Percentiles rank a stretch among this genome's conserved stretches.
Evolutionary conservation across 2,329 filamentous ascomycete species (phyloP).

Genomic region (Aschersonia sp.): DNA sequence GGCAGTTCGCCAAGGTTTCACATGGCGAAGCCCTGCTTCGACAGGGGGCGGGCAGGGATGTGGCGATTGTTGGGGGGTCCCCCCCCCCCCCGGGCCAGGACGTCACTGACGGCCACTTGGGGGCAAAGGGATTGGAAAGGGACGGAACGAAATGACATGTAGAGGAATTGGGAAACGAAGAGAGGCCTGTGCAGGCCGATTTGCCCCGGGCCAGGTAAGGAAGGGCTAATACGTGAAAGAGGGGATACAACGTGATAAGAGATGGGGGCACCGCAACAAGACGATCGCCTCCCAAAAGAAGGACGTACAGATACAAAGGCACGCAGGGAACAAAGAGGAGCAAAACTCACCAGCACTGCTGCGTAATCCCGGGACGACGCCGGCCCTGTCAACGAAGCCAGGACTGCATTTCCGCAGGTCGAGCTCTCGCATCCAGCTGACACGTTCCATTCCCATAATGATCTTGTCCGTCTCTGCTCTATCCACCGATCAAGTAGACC

Average conservation of each 20-base stretch:
- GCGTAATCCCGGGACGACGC: constrained; percentile 40
- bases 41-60: too few species aligned
- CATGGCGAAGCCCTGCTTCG: neutral
- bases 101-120: too few species aligned
- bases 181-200: too few species aligned
- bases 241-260: neutral
- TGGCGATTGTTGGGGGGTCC: neutral
- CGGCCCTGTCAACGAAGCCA: constrained; percentile 38
- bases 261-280: neutral
- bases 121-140: too few species aligned
- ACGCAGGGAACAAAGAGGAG: neutral
- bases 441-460: constrained; percentile 7
- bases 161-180: too few species aligned
- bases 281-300: too few species aligned
- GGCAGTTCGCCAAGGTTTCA: neutral
- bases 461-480: neutral
- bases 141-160: too few species aligned
- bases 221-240: too few species aligned
- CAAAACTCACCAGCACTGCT: constrained; percentile 42
- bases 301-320: too few species aligned
- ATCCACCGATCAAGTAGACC: too few species aligned
- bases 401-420: constrained; percentile 32
- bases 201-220: too few species aligned
- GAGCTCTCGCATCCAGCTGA: constrained; percentile 28
- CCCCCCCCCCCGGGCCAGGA: neutral